Base-by-base conservation (phyloP, 2,329 filamentous ascomycete genomes). In the Metarhizium sp. region DNA sequence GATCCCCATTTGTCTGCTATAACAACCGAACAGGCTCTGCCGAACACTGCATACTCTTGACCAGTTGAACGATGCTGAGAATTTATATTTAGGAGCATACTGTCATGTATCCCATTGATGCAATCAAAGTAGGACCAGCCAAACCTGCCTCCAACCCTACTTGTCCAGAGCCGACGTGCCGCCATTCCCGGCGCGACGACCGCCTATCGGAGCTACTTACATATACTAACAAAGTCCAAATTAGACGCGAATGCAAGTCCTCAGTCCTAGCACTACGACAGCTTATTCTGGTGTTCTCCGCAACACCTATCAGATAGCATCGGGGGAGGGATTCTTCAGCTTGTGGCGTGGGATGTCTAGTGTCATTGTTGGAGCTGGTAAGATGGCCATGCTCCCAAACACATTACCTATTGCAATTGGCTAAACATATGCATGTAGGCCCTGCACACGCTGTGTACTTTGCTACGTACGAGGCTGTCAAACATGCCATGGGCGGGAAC, bases 361-460 rank as follows among this genome's bases (percentile, higher is more conserved):
- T 72, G 94, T 99, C 54, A 88, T 96, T 59, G 82, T 97, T 51
- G 94, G 94, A 69, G 94, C 94, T 69, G 92, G 92, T 95, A 76
- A 66, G 84, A 46, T 4, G 29, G 13, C 20, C 14, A 40, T 47
- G 42, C 59, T 62, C 62, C 62, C 62, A 61, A 52, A 63, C 18
- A 16, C 18, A 29, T 8, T 49, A 8, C 42, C 13, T 36, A 20
- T n/a, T 53, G 30, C 32, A 53, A 3, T 30, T 42, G 16, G 40
- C 30, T 57, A 50, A 57, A 45, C 50, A 13, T 13, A 13, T 51
- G 13, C 29, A 50, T n/a, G 20, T 64, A 96, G 92, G 92, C 61
- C 94, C 94, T 63, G 94, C 94, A 58, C 94, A 99, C 68, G 94
- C 94, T 48, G 91, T 99, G 57, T 97, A 99, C 72, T 99, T 99